phyloP scores from a whole-genome alignment of 1,284 basidiomycete species.

The Amylostereum areolatum region DNA sequence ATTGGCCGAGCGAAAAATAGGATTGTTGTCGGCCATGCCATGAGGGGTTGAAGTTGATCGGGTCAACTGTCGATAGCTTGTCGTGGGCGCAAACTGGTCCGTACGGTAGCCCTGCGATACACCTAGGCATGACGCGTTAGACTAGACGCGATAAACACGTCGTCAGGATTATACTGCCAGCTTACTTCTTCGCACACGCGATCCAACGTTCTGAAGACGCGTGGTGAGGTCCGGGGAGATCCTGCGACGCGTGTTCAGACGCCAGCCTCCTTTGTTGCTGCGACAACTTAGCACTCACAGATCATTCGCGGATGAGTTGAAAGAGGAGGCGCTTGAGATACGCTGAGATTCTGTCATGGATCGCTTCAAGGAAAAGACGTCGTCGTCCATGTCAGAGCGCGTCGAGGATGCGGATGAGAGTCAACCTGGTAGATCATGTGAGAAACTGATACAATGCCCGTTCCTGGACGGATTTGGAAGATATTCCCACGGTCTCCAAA shows the following conservation, averaged over 20 bases:
- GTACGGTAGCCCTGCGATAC: slow-evolving; percentile 47
- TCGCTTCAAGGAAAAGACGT: slow-evolving; percentile 7
- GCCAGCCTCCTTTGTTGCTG: neutral
- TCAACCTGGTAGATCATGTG: neutral
- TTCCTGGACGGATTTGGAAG: too few relatives aligned
- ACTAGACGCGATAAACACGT: slow-evolving; percentile 12
- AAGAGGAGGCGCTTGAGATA: neutral
- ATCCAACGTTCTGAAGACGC: slow-evolving; percentile 38
- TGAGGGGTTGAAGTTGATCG: slow-evolving; percentile 2
- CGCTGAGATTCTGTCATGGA: slow-evolving; percentile 2
- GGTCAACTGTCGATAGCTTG: slow-evolving; percentile 1
- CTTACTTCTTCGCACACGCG: slow-evolving; percentile 42
- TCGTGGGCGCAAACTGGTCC: slow-evolving; percentile 20
- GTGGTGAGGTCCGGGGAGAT: slow-evolving; percentile 36
- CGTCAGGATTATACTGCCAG: neutral
- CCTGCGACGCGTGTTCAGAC: slow-evolving; percentile 2
- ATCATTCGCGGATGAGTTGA: slow-evolving; percentile 1
- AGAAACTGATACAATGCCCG: neutral
- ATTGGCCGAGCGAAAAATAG: slow-evolving; percentile 16
- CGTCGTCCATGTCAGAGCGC: neutral
- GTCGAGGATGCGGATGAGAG: neutral
- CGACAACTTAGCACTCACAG: slow-evolving; percentile 2
- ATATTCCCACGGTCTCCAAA: neutral
- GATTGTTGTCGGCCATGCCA: neutral
- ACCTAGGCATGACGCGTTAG: slow-evolving; percentile 28